Evolutionary conservation across 2,329 filamentous ascomycete species (phyloP).

Genomic region (Aspergillus phoenicis): DNA sequence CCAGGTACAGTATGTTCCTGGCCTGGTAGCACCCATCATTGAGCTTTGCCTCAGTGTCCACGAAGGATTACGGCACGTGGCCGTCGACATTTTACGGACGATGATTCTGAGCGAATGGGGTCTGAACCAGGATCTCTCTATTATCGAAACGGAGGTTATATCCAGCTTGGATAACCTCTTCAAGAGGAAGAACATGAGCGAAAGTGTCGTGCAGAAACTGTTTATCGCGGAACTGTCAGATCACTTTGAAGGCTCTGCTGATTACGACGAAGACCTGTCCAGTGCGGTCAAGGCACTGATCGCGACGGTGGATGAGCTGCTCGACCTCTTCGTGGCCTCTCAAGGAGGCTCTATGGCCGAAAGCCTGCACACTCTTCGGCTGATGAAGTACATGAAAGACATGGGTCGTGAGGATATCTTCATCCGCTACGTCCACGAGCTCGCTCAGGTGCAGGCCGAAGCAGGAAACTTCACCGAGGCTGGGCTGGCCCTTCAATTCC

Average conservation of each 20-base stretch:
- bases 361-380: conserved; percentile 81
- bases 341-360: conserved; percentile 75
- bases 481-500: conserved; percentile 82
- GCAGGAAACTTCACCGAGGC: conserved; percentile 82
- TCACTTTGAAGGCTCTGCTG: conserved; percentile 72
- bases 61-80: conserved; percentile 83
- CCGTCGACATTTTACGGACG: conserved; percentile 89
- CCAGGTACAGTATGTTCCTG: conserved; percentile 96
- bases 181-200: conserved; percentile 83
- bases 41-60: conserved; percentile 95
- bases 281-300: conserved; percentile 76
- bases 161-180: conserved; percentile 89
- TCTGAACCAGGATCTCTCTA: conserved; percentile 83
- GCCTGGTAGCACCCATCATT: conserved; percentile 85
- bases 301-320: conserved; percentile 81
- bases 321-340: conserved; percentile 87
- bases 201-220: conserved; percentile 87
- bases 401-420: conserved; percentile 98
- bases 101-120: conserved; percentile 99
- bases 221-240: conserved; percentile 85
- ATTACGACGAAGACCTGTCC: conserved; percentile 73
- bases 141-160: conserved; percentile 95
- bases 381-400: conserved; percentile 96
- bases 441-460: conserved; percentile 75
- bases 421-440: conserved; percentile 90